Evolutionary conservation across 345 rosid genomes (phyloP).

Genomic region (Lepidium didymum): DNA sequence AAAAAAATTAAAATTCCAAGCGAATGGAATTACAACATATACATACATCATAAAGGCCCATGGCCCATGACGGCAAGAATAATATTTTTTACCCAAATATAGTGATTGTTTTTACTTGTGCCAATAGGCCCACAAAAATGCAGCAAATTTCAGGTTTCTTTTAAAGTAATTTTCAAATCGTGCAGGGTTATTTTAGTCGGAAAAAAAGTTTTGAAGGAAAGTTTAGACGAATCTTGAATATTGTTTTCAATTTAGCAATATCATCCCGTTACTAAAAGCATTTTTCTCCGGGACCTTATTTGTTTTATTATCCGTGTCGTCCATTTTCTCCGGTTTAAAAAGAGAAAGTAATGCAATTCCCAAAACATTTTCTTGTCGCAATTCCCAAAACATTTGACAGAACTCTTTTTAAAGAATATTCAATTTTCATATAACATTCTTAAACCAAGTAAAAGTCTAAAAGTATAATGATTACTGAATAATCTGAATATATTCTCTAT

Average conservation of each 20-base stretch:
- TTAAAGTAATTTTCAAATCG: too few species aligned
- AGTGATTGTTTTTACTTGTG: not conserved
- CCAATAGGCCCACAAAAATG: not conserved
- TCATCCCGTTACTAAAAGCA: not conserved
- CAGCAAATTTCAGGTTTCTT: too few species aligned
- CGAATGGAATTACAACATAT: not conserved
- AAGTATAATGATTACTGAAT: not conserved
- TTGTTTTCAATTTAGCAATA: too few species aligned
- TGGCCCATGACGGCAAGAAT: not conserved
- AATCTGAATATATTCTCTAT: not conserved
- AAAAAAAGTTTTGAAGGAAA: not conserved
- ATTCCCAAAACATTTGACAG: not conserved
- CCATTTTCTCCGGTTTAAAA: not conserved
- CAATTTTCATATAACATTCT: not conserved
- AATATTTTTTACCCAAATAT: not conserved
- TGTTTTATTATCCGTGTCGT: not conserved
- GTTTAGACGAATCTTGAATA: not conserved
- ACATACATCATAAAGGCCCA: not conserved
- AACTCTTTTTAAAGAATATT: not conserved
- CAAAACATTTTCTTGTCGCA: not conserved
- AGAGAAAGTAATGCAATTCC: not conserved
- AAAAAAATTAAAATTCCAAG: not conserved
- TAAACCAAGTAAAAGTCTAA: not conserved
- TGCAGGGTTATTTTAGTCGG: not conserved
- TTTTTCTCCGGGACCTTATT: not conserved